A percentile compares a stretch with the other conserved stretches of the same genome.
phyloP scores from a whole-genome alignment of 1,284 basidiomycete species.

The Crepidotus sp. region DNA sequence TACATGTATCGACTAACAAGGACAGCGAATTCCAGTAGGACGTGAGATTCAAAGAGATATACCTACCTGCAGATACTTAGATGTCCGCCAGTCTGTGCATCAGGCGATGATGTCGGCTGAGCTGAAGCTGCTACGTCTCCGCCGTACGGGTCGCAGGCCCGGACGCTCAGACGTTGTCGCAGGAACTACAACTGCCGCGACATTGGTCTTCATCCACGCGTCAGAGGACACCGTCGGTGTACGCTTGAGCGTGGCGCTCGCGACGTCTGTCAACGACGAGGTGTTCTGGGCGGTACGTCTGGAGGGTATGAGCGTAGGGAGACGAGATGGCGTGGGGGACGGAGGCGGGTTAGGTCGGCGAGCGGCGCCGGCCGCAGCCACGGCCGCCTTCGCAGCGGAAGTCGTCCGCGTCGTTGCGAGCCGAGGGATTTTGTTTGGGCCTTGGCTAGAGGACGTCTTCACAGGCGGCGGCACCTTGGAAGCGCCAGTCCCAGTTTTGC shows the following conservation, averaged over 20 bases:
- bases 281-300: conserved; percentile 43
- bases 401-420: conserved; percentile 49
- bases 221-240: conserved; percentile 33
- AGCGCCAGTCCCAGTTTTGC: conserved; percentile 34
- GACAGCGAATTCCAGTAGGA: conserved; percentile 16
- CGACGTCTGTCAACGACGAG: conserved; percentile 44
- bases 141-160: conserved; percentile 56
- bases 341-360: conserved; percentile 35
- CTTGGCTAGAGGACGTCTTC: conserved; percentile 33
- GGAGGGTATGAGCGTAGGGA: conserved; percentile 57
- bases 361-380: conserved; percentile 28
- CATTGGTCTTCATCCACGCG: conserved; percentile 68
- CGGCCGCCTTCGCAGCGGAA: conserved; percentile 40
- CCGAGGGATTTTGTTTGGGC: conserved; percentile 71
- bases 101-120: conserved; percentile 70
- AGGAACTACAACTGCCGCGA: conserved; percentile 57
- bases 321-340: conserved; percentile 53
- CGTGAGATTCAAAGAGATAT: conserved; percentile 3
- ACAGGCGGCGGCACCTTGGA: conserved; percentile 32
- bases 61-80: conserved; percentile 5
- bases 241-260: conserved; percentile 31
- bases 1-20: conserved; percentile 14
- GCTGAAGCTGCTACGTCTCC: conserved; percentile 75
- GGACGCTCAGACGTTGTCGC: conserved; percentile 62
- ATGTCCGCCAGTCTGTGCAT: conserved; percentile 18